A percentile compares a stretch with the other conserved stretches of the same genome.
These are phyloP conservation scores for Lachancea lanzarotensis DNA, from an alignment of 805 yeast species.

Conservation along the genomic window DNA sequence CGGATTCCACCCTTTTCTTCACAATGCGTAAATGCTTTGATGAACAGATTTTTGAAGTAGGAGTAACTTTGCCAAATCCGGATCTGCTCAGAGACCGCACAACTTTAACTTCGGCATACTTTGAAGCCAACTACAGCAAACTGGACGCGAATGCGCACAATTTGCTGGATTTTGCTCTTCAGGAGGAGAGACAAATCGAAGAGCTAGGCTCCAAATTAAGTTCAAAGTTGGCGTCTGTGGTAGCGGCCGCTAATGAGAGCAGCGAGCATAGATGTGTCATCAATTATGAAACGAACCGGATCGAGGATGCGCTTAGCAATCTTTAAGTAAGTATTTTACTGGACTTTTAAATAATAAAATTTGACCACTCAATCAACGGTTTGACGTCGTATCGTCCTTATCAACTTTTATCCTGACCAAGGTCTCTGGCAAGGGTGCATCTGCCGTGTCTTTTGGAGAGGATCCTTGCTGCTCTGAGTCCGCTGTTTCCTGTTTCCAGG, in stretches of 20 bases:
- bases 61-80: constrained; percentile 29
- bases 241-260: constrained; percentile 34
- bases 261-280: constrained; percentile 33
- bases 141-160: constrained; percentile 8
- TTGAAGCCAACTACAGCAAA: constrained; percentile 14
- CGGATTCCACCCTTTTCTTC: constrained; percentile 40
- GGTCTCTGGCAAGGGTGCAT: constrained; percentile 56
- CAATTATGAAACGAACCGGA: constrained; percentile 33
- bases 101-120: constrained; percentile 13
- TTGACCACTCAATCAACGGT: neutral
- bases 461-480: neutral
- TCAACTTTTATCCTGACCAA: constrained; percentile 52
- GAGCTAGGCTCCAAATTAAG: constrained; percentile 18
- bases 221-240: constrained; percentile 29
- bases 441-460: constrained; percentile 13
- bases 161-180: constrained; percentile 9
- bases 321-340: neutral
- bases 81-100: constrained; percentile 12
- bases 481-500: constrained; percentile 13
- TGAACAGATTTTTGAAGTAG: constrained; percentile 28
- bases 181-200: constrained; percentile 15
- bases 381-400: constrained; percentile 7
- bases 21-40: constrained; percentile 37
- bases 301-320: constrained; percentile 16
- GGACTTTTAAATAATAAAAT: too few relatives aligned